Base-by-base conservation (phyloP, 805 yeast species). In the Saccharomyces kudriavzevii region DNA sequence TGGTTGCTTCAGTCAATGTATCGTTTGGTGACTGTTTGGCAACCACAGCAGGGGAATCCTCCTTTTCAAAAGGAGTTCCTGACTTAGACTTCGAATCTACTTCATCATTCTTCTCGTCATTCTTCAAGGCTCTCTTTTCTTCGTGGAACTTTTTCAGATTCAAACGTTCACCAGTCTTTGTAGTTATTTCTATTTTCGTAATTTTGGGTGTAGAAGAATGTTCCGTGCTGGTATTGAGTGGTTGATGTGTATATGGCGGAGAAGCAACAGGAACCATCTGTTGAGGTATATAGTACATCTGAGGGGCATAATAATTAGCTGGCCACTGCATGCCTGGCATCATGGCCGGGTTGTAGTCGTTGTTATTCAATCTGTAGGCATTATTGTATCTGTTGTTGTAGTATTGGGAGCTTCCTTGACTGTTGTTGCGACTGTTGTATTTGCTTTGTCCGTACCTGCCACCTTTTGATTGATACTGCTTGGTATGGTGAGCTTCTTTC, bases 221-320 rank as follows among this genome's bases (percentile, higher is more conserved):
- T 14, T 29, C 28, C 20, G 24, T n/a, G 17, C 20, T 31, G 11
- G 24, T 24, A 9, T 48, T 17, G 13, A 48, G 25, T 22, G 40
- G n/a, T 17, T n/a, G 31, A 9, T 22, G 22, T 29, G 24, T 48
- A 5, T 29, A 17, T 22, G 28, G 31, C 11, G 53, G 50, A n/a
- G 46, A 46, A 17, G 56, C 55, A 53, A 58, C 40, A 14, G 54
- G 56, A 2, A 58, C 54, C 55, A 60, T 58, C 49, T 59, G 65
- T 30, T 61, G 61, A 6, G 67, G 60, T 48, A 62, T 59, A 49
- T 64, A 66, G 47, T 61, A 60, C 62, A 62, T 59, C 24, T 56
- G 61, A n/a, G 57, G 64, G 14, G 60, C 56, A n/a, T 56, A 52
- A 54, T 60, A 62, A 49, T 60, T 61, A 9, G 60, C 59, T 24